These are phyloP conservation scores for Plasmodium knowlesi DNA, from an alignment of 169 alveolate species.

Conservation along the genomic window DNA sequence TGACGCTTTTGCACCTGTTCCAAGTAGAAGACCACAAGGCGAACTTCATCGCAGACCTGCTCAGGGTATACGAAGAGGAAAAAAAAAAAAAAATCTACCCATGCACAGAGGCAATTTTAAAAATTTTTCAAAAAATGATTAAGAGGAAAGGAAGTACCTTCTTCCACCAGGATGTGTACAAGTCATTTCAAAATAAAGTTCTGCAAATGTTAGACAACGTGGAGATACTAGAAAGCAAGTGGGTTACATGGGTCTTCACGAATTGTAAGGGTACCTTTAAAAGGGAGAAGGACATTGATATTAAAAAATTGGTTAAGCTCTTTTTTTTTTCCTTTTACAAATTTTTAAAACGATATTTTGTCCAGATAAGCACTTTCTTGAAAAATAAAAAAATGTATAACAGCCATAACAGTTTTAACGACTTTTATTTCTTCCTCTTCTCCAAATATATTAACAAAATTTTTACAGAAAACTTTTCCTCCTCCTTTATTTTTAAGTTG, in stretches of 20 bases:
- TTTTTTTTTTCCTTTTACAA: slow-evolving; percentile 62
- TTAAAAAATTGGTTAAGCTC: slow-evolving; percentile 36
- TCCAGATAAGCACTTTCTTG: slow-evolving; percentile 13
- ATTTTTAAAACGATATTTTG: slow-evolving; percentile 51
- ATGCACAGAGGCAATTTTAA: slow-evolving; percentile 25
- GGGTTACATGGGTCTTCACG: slow-evolving; percentile 50
- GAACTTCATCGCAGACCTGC: slow-evolving; percentile 6
- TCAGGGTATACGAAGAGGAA: slow-evolving; percentile 50
- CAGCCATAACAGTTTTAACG: neutral
- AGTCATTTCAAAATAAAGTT: slow-evolving; percentile 28
- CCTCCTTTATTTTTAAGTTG: slow-evolving; percentile 34
- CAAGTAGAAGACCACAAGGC: slow-evolving; percentile 8
- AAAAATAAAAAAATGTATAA: neutral
- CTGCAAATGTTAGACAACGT: slow-evolving; percentile 17
- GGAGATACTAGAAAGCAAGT: slow-evolving; percentile 24
- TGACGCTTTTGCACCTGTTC: slow-evolving; percentile 26
- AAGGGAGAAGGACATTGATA: slow-evolving; percentile 44
- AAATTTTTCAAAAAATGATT: slow-evolving; percentile 41
- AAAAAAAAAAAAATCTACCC: slow-evolving; percentile 39
- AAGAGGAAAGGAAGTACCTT: neutral
- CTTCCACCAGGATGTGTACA: slow-evolving; percentile 22
- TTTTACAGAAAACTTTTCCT: slow-evolving; percentile 29
- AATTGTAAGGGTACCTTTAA: slow-evolving; percentile 21
- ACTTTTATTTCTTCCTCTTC: slow-evolving; percentile 37
- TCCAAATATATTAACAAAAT: slow-evolving; percentile 49